Evolutionary conservation across 176 grass and related monocot species (phyloP).

Genomic region (Secale cereale): DNA sequence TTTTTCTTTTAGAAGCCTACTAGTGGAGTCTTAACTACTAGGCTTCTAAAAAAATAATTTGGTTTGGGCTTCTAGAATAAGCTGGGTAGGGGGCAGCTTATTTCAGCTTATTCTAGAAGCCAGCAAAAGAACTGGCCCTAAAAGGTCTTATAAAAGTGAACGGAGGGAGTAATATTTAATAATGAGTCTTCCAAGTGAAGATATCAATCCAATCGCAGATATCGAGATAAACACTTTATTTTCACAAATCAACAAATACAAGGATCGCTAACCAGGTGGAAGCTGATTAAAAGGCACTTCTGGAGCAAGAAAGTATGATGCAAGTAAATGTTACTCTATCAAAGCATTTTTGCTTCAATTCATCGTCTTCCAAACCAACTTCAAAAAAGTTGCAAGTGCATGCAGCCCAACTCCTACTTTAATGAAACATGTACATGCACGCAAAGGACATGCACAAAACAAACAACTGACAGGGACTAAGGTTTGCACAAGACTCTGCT

Average conservation of each 20-base stretch:
- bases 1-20: too few relatives aligned
- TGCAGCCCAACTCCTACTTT: not conserved
- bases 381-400: not conserved
- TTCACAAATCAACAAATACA: not conserved
- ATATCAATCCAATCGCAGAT: not conserved
- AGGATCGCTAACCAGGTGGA: not conserved
- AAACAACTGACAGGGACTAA: not conserved
- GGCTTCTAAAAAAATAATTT: too few relatives aligned
- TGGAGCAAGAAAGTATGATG: not conserved
- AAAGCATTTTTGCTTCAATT: not conserved
- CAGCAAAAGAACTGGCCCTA: too few relatives aligned
- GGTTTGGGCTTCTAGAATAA: too few relatives aligned
- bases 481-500: not conserved
- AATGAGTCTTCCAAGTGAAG: not conserved
- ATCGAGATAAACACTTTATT: not conserved
- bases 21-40: too few relatives aligned
- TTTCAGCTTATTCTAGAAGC: too few relatives aligned
- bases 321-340: not conserved
- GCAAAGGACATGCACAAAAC: not conserved
- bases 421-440: not conserved
- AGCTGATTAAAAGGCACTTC: not conserved
- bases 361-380: not conserved
- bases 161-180: not conserved
- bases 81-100: too few relatives aligned
- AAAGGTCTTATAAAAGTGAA: too few relatives aligned